Percentiles rank a stretch among this genome's conserved stretches.
phyloP scores from a whole-genome alignment of 2,329 filamentous ascomycete species.

The Zymoseptoria brevis region DNA sequence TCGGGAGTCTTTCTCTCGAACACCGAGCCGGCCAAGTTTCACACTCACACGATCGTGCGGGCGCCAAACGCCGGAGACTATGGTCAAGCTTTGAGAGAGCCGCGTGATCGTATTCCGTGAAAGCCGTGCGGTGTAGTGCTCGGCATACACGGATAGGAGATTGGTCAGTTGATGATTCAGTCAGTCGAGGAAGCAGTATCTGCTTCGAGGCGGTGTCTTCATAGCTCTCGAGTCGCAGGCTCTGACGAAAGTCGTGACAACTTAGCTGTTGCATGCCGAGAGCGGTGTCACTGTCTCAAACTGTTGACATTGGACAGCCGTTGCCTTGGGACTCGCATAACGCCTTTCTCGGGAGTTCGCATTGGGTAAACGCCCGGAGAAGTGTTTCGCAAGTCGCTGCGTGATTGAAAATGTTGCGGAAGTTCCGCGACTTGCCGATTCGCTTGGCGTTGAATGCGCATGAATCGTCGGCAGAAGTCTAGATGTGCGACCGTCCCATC shows the following conservation, averaged over 20 bases:
- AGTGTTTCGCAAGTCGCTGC: not conserved
- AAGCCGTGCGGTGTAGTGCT: not conserved
- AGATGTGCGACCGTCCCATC: not conserved
- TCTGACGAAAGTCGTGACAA: too few relatives aligned
- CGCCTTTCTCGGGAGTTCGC: not conserved
- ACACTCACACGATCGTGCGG: constrained; percentile 66
- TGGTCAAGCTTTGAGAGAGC: constrained; percentile 42
- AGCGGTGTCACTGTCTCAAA: too few relatives aligned
- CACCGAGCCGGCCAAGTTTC: constrained; percentile 64
- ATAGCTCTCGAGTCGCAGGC: too few relatives aligned
- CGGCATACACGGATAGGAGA: not conserved
- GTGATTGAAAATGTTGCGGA: not conserved
- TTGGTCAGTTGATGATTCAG: not conserved
- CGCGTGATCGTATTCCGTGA: constrained; percentile 12
- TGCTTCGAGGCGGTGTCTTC: too few relatives aligned
- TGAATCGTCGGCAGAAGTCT: not conserved
- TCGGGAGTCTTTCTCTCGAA: constrained; percentile 71
- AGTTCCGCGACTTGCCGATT: not conserved
- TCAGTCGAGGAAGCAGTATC: not conserved
- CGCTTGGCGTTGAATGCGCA: not conserved
- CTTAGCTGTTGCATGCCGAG: too few relatives aligned
- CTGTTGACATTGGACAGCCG: not conserved
- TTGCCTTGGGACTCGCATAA: not conserved
- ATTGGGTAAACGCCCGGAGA: not conserved
- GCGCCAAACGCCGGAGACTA: constrained; percentile 72